These are phyloP conservation scores for Mortierella sp. DNA, from an alignment of 371 early-diverging fungal species.

Conservation along the genomic window DNA sequence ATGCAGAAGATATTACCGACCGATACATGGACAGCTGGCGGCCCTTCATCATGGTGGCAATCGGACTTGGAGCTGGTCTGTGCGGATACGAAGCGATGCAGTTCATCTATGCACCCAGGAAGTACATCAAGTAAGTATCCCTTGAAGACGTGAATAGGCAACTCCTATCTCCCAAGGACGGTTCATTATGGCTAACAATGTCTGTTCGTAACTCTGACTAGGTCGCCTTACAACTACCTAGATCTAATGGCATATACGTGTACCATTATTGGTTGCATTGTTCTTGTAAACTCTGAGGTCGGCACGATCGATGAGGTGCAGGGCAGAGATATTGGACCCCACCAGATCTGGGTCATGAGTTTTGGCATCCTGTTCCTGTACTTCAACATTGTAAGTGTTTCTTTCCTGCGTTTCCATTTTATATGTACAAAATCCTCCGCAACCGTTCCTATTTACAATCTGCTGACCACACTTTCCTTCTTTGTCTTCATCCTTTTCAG, in stretches of 20 bases:
- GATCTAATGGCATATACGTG: constrained; percentile 32
- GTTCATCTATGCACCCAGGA: constrained; percentile 33
- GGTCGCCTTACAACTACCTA: constrained; percentile 50
- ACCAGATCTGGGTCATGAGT: constrained; percentile 48
- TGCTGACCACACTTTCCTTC: not conserved
- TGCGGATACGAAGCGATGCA: constrained; percentile 34
- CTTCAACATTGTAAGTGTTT: constrained; percentile 48
- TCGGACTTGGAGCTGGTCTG: constrained; percentile 30
- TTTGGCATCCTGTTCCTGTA: constrained; percentile 43
- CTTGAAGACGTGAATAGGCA: not conserved
- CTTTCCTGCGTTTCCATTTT: not conserved
- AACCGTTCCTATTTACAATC: not conserved
- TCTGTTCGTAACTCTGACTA: not conserved
- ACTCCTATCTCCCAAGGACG: not conserved
- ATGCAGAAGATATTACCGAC: not conserved
- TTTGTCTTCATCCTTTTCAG: not conserved
- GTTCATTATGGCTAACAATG: not conserved
- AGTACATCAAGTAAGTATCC: constrained; percentile 35
- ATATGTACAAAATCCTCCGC: not conserved
- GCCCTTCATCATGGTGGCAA: constrained; percentile 26
- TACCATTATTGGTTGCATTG: constrained; percentile 35
- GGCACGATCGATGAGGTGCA: not conserved
- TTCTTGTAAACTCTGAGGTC: constrained; percentile 14
- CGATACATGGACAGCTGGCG: constrained; percentile 30
- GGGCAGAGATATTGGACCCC: constrained; percentile 14